A percentile compares a stretch with the other conserved stretches of the same genome.
These are phyloP conservation scores for Cutaneotrichosporon sp. DNA, from an alignment of 1,284 basidiomycete species.

Conservation along the genomic window DNA sequence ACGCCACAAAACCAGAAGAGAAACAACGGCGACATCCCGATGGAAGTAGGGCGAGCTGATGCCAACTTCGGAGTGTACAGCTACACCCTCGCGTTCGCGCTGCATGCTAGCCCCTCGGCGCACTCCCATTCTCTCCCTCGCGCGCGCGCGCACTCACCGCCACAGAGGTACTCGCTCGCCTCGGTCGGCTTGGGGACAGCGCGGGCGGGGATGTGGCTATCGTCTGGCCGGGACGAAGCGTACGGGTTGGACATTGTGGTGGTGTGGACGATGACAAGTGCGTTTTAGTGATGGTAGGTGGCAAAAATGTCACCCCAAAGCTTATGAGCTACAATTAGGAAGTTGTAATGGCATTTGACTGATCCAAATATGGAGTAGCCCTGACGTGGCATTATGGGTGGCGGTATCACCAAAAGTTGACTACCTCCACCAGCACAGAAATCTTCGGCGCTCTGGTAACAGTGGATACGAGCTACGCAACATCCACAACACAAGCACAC, in stretches of 20 bases:
- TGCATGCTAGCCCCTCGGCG: too few species aligned
- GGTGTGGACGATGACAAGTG: neutral
- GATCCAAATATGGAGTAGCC: neutral
- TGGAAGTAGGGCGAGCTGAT: too few species aligned
- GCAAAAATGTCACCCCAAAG: neutral
- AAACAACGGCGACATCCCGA: neutral
- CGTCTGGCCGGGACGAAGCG: conserved; percentile 25
- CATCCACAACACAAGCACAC: neutral
- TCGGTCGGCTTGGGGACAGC: conserved; percentile 33
- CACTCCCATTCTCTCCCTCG: too few species aligned
- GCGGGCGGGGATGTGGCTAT: conserved; percentile 31
- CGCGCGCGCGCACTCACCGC: conserved; percentile 56
- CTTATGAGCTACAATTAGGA: neutral
- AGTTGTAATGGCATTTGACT: neutral
- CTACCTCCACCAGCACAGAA: conserved; percentile 2
- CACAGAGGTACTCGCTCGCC: conserved; percentile 87
- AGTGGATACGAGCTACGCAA: neutral
- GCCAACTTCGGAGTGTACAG: too few species aligned
- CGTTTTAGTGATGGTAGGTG: neutral
- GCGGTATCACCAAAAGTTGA: conserved; percentile 10
- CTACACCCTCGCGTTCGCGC: too few species aligned
- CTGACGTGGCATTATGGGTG: too few species aligned
- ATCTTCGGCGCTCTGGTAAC: conserved; percentile 1
- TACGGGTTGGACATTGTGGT: conserved; percentile 41
- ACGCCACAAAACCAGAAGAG: neutral